phyloP scores from a whole-genome alignment of 192 early-diverging fungal species.

The Entomortierella beljakovae region DNA sequence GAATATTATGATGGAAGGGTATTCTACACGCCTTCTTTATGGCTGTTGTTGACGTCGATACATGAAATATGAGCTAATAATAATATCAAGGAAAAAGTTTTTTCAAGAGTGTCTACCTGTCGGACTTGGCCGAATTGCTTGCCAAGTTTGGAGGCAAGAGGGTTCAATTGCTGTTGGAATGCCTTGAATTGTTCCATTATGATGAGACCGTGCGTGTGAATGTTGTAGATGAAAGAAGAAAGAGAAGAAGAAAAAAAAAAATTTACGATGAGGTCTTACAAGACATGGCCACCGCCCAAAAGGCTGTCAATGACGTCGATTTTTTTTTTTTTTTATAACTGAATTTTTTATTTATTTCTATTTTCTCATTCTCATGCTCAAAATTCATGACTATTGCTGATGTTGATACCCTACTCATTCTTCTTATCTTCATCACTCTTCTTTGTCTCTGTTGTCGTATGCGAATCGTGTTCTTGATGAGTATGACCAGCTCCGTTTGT shows the following conservation, averaged over 20 bases:
- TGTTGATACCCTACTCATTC: conserved; percentile 22
- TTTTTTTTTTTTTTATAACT: conserved; percentile 12
- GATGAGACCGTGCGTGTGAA: conserved; percentile 2
- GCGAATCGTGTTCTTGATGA: background rate
- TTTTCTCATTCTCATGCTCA: background rate
- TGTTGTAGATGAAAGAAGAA: background rate
- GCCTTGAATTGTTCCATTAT: conserved; percentile 63
- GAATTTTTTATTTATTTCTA: background rate
- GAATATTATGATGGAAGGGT: too few relatives aligned
- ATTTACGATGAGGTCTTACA: background rate
- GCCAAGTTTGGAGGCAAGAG: conserved; percentile 62
- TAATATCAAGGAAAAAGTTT: too few relatives aligned
- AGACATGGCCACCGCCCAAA: too few relatives aligned
- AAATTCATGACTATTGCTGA: too few relatives aligned
- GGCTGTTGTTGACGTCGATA: too few relatives aligned
- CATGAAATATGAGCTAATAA: background rate
- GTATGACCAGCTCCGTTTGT: conserved; percentile 10
- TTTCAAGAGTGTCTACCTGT: conserved; percentile 58
- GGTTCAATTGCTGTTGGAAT: conserved; percentile 62
- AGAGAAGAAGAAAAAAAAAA: conserved; percentile 2
- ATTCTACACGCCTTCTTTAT: too few relatives aligned
- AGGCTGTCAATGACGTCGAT: conserved; percentile 6
- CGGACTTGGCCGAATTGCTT: conserved; percentile 67
- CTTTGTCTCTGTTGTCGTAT: background rate
- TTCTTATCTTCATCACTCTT: conserved; percentile 38